Percentiles rank a stretch among this genome's conserved stretches.
phyloP scores from a whole-genome alignment of 306 rosid genomes.

The Arachis stenosperma region DNA sequence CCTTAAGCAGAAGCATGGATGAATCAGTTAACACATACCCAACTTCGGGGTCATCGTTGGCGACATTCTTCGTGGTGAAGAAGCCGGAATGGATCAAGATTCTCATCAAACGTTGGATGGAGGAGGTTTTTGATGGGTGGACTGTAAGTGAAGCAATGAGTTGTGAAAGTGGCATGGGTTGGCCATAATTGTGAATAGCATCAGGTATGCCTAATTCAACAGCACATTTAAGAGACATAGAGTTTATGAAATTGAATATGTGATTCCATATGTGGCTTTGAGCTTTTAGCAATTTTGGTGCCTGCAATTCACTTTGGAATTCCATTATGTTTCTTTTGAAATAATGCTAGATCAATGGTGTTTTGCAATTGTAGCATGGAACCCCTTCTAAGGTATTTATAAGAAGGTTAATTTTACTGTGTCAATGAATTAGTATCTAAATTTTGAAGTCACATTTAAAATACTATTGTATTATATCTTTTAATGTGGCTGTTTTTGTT shows the following conservation, averaged over 20 bases:
- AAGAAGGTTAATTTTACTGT: too few relatives aligned
- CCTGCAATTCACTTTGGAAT: background rate
- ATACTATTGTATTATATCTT: too few relatives aligned
- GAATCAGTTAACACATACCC: constrained; percentile 22
- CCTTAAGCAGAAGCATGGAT: too few relatives aligned
- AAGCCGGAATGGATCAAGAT: too few relatives aligned
- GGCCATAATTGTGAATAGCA: background rate
- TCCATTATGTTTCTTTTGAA: constrained; percentile 1
- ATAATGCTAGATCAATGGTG: background rate
- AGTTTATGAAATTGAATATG: constrained; percentile 29
- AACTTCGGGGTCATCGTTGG: background rate
- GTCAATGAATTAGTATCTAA: too few relatives aligned
- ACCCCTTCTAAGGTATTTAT: background rate
- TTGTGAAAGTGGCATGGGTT: constrained; percentile 37
- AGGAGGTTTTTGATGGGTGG: background rate
- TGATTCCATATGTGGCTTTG: constrained; percentile 38
- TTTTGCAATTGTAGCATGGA: background rate
- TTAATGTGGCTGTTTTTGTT: too few relatives aligned
- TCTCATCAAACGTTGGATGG: too few relatives aligned
- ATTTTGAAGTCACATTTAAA: too few relatives aligned
- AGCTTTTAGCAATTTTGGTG: constrained; percentile 17
- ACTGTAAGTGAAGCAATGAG: constrained; percentile 36
- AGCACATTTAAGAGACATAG: constrained; percentile 37
- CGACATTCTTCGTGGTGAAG: background rate
- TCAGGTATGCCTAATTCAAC: constrained; percentile 25